Conservation (phyloP, 179 eudicot species). For the Drosera spatulata region DNA sequence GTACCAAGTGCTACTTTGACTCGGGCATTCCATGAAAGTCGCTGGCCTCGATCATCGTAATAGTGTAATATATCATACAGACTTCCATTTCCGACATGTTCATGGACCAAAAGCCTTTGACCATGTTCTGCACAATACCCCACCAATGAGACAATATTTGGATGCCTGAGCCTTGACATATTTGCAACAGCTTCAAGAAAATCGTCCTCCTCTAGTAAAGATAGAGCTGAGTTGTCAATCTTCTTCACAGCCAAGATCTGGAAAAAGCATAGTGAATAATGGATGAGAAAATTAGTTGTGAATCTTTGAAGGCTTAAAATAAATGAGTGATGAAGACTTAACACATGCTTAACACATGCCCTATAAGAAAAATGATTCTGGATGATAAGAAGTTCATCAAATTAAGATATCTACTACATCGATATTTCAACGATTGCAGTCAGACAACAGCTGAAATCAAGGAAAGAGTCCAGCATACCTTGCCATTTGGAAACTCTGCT, state of each 20-base stretch:
- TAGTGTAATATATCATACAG: conserved; percentile 91
- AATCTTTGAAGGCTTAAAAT: no score
- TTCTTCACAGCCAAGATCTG: conserved; percentile 83
- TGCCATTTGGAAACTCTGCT: conserved; percentile 88
- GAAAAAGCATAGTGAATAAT: conserved; percentile 1
- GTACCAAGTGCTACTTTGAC: conserved; percentile 96
- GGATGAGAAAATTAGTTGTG: background rate
- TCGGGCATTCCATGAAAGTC: conserved; percentile 89
- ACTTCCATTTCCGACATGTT: conserved; percentile 69
- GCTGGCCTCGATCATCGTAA: conserved; percentile 65
- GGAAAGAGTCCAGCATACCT: conserved; percentile 32
- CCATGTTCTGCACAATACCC: conserved; percentile 95
- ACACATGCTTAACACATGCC: no score
- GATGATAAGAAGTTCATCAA: no score
- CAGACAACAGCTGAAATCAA: background rate
- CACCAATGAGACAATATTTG: conserved; percentile 64
- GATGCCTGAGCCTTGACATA: conserved; percentile 93
- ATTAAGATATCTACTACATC: no score
- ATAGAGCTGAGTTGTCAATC: conserved; percentile 89
- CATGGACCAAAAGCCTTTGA: conserved; percentile 84
- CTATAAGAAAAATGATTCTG: no score
- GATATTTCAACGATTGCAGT: no score
- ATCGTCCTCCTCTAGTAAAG: conserved; percentile 93
- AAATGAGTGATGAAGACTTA: no score
- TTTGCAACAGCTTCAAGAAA: conserved; percentile 95